Conservation (phyloP, 768 basidiomycete species). For the Trametes coccinea region DNA sequence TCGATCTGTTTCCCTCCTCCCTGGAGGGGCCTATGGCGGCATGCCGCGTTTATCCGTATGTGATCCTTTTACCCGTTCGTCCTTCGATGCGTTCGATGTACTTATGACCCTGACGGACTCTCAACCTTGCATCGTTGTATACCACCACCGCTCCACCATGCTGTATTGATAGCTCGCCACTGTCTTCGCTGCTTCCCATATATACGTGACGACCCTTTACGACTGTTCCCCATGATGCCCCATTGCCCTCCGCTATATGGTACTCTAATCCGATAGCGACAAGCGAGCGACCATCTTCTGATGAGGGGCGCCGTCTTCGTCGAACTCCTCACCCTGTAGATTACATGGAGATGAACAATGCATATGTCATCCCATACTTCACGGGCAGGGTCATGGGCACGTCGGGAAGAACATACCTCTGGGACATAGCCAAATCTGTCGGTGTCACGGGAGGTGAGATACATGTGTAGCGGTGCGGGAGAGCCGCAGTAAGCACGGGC, state of each 20-base stretch:
- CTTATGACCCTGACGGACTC: slow-evolving; percentile 24
- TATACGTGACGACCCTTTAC: slow-evolving; percentile 31
- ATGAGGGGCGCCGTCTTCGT: slow-evolving; percentile 84
- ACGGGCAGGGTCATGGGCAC: slow-evolving; percentile 13
- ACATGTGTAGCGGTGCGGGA: slow-evolving; percentile 16
- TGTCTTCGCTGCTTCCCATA: slow-evolving; percentile 25
- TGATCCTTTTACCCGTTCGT: slow-evolving; percentile 6
- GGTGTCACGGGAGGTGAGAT: slow-evolving; percentile 29
- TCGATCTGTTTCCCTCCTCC: background rate
- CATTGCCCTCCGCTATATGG: slow-evolving; percentile 22
- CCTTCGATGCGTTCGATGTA: slow-evolving; percentile 16
- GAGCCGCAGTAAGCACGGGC: slow-evolving; percentile 14
- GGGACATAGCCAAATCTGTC: slow-evolving; percentile 67
- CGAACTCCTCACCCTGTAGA: slow-evolving; percentile 67
- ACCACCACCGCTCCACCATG: slow-evolving; percentile 29
- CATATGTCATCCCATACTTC: slow-evolving; percentile 7
- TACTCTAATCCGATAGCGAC: slow-evolving; percentile 38
- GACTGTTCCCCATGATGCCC: slow-evolving; percentile 32
- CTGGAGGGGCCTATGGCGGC: slow-evolving; percentile 12
- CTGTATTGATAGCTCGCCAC: slow-evolving; percentile 43
- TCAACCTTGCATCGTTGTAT: slow-evolving; percentile 32
- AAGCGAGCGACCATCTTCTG: slow-evolving; percentile 74
- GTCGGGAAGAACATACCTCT: slow-evolving; percentile 48
- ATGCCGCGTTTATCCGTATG: slow-evolving; percentile 13
- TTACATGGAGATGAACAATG: slow-evolving; percentile 11